These are phyloP conservation scores for Aureobasidium sp. DNA, from an alignment of 2,329 filamentous ascomycete genomes.

Conservation along the genomic window DNA sequence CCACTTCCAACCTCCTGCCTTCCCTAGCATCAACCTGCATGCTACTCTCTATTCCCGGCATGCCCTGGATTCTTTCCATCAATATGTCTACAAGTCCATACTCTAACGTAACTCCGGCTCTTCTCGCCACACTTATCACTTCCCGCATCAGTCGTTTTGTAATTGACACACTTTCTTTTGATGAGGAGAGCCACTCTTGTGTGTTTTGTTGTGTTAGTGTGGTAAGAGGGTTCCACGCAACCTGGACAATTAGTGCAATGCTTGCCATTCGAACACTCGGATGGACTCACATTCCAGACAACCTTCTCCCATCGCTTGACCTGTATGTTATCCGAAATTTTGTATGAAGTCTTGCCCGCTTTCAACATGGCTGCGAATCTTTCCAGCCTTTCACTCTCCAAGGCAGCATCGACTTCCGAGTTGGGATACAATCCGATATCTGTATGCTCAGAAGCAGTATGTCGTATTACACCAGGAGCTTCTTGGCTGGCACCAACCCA, in stretches of 20 bases:
- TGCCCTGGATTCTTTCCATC: slow-evolving; percentile 42
- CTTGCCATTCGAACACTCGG: not conserved
- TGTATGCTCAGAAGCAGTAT: slow-evolving; percentile 60
- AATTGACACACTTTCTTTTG: slow-evolving; percentile 41
- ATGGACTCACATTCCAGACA: slow-evolving; percentile 51
- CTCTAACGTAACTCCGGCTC: slow-evolving; percentile 41
- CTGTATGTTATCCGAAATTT: slow-evolving; percentile 61
- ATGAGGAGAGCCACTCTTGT: slow-evolving; percentile 46
- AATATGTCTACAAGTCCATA: slow-evolving; percentile 43
- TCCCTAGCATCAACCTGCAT: slow-evolving; percentile 51
- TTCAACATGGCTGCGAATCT: slow-evolving; percentile 50
- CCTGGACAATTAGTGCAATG: slow-evolving; percentile 28
- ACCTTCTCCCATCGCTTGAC: slow-evolving; percentile 67
- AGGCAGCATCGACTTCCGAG: slow-evolving; percentile 26
- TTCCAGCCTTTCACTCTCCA: slow-evolving; percentile 43
- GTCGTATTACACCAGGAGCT: slow-evolving; percentile 54
- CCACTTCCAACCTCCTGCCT: slow-evolving; percentile 49
- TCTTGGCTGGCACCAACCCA: slow-evolving; percentile 62
- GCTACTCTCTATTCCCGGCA: slow-evolving; percentile 48
- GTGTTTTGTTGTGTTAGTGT: slow-evolving; percentile 49
- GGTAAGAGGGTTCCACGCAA: slow-evolving; percentile 65
- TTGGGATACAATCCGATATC: slow-evolving; percentile 62
- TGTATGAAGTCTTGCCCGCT: slow-evolving; percentile 50
- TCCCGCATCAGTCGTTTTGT: slow-evolving; percentile 48
- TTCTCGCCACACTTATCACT: slow-evolving; percentile 45